These are phyloP conservation scores for Arabis hirsuta DNA, from an alignment of 345 rosid species.

Conservation along the genomic window DNA sequence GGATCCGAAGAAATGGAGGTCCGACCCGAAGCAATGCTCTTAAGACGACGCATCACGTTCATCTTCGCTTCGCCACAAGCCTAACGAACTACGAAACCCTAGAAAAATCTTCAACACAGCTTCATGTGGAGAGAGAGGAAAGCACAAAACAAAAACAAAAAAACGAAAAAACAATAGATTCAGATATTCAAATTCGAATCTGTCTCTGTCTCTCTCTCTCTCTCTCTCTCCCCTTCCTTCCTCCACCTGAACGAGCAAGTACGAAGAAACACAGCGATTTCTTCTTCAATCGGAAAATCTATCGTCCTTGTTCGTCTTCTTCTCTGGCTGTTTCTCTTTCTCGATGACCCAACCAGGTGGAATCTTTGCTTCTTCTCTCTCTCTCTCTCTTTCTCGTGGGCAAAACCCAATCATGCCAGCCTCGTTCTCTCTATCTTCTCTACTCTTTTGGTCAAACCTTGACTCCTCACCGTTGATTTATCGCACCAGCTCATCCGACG, in stretches of 20 bases:
- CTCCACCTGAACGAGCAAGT: background rate
- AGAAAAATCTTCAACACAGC: constrained; percentile 30
- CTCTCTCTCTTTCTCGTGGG: constrained; percentile 47
- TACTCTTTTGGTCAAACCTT: constrained; percentile 50
- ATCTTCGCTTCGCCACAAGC: constrained; percentile 45
- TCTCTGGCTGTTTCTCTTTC: constrained; percentile 30
- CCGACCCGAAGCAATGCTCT: constrained; percentile 99
- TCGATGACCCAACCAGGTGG: constrained; percentile 45
- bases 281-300: constrained; percentile 16
- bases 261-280: constrained; percentile 7
- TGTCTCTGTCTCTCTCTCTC: constrained; percentile 28
- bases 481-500: constrained; percentile 49
- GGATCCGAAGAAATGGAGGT: constrained; percentile 91
- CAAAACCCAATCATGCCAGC: constrained; percentile 64
- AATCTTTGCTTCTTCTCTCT: constrained; percentile 31
- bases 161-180: constrained; percentile 29
- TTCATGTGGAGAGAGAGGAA: constrained; percentile 48
- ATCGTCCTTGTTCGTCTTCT: constrained; percentile 8
- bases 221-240: constrained; percentile 11
- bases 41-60: constrained; percentile 98
- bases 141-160: background rate
- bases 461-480: constrained; percentile 47
- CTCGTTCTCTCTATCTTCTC: constrained; percentile 47
- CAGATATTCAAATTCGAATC: constrained; percentile 36
- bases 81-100: constrained; percentile 41